Base-by-base conservation (phyloP, 2,329 filamentous ascomycete species). In the Gnomoniopsis sp. region DNA sequence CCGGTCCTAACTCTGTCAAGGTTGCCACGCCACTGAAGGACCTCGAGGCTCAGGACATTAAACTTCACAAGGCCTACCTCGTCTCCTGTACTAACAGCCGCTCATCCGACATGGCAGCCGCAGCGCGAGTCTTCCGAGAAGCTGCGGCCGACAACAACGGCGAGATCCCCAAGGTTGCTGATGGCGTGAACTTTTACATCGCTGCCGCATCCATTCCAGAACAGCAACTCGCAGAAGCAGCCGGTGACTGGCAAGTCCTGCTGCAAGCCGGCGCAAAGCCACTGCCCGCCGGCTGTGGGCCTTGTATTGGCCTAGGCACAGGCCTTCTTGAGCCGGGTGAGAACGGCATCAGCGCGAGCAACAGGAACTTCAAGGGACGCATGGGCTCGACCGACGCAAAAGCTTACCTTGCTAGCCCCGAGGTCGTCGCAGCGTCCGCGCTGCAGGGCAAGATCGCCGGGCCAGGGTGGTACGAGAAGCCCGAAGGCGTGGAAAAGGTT, bases 1-100 rank as follows among this genome's bases (percentile, higher is more conserved):
- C 92, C 0, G 93, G 93, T 0, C 93, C 93, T 0, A 96, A 97
- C 75, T 93, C 89, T 0, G 91, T 96, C 68, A 97, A 97, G 73
- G 77, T 96, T 0, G 86, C 89, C 0, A 96, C 88, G 0, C 91
- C 93, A 0, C 73, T 98, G 1, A 75, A 78, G 6, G 85, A 93
- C 34, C 83, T 98, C 1, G 88, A 88, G 66, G 70, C 82, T 0
- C 79, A 93, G 69, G 76, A 89, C 63, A 96, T 98, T 71, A 81
- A 84, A 51, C 74, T 98, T 22, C 76, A 97, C 77, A 91, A 98
- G 81, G 87, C 98, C 65, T 99, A 98, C 73, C 97, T 98, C 67
- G 95, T 95, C 49, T 96, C 92, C 12, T 98, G 93, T 78, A 98
- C 93, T 6, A 97, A 97, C 75, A 88, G 85, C 0, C 81, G 93